Evolutionary conservation across 164 flowering plant genomes (phyloP).

Genomic region (Chimonanthus salicifolius): DNA sequence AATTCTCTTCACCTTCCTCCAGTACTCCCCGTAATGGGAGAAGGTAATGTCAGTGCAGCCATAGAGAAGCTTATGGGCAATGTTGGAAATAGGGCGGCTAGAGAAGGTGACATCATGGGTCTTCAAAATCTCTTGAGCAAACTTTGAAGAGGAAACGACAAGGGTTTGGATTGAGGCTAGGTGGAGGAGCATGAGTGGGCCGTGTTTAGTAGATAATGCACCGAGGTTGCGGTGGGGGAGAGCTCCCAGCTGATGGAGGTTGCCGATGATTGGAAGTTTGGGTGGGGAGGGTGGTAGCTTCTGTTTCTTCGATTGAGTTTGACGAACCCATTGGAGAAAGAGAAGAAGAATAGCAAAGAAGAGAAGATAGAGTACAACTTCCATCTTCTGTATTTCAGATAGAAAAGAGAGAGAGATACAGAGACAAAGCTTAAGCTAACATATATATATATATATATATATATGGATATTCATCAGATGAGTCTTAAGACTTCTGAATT

Average conservation of each 20-base stretch:
- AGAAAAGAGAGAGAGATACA: too few relatives aligned
- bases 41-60: constrained; percentile 4
- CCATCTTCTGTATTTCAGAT: too few relatives aligned
- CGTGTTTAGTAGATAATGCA: background rate
- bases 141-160: constrained; percentile 5
- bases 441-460: too few relatives aligned
- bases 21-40: constrained; percentile 5
- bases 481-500: too few relatives aligned
- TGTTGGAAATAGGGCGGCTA: background rate
- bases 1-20: constrained; percentile 5
- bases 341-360: background rate
- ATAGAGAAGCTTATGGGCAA: background rate
- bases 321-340: background rate
- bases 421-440: too few relatives aligned
- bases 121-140: constrained; percentile 7
- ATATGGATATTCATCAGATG: too few relatives aligned
- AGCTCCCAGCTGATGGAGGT: constrained; percentile 6
- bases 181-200: constrained; percentile 7
- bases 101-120: constrained; percentile 6
- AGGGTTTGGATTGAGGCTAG: constrained; percentile 1
- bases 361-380: background rate
- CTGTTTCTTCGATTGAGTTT: background rate
- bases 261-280: constrained; percentile 5
- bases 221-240: constrained; percentile 1
- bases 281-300: constrained; percentile 2